A percentile compares a stretch with the other conserved stretches of the same genome.
These are phyloP conservation scores for Castanea mollissima DNA, from an alignment of 306 rosid species.

Conservation along the genomic window DNA sequence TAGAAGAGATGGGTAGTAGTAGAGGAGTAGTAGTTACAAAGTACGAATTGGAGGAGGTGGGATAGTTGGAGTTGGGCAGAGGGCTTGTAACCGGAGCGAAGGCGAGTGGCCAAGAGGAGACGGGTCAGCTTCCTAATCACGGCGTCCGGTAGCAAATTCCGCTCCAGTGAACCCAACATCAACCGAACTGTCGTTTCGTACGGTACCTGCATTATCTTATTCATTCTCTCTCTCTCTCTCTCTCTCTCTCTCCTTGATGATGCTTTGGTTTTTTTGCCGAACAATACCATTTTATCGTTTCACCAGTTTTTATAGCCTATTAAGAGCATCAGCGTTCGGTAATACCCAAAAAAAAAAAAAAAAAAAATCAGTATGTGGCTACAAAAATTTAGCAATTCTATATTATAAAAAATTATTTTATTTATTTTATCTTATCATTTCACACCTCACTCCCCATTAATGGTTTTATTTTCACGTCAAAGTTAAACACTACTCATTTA, in stretches of 20 bases:
- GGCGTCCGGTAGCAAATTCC: conserved; percentile 69
- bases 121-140: conserved; percentile 60
- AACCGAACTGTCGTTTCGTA: conserved; percentile 55
- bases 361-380: too few relatives aligned
- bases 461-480: too few relatives aligned
- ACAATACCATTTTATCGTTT: too few relatives aligned
- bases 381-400: too few relatives aligned
- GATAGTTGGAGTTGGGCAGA: conserved; percentile 66
- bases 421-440: too few relatives aligned
- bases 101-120: conserved; percentile 61
- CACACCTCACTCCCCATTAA: too few relatives aligned
- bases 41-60: conserved; percentile 55
- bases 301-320: too few relatives aligned
- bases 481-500: too few relatives aligned
- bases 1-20: too few relatives aligned
- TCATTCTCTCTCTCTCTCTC: background rate
- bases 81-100: conserved; percentile 70
- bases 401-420: fast-evolving
- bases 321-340: too few relatives aligned
- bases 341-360: too few relatives aligned
- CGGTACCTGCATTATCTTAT: conserved; percentile 28
- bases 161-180: conserved; percentile 48
- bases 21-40: conserved; percentile 27
- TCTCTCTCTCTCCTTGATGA: background rate
- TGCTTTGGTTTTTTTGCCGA: background rate